Conservation (phyloP, 148 eudicot species). For the Oxyria digyna region DNA sequence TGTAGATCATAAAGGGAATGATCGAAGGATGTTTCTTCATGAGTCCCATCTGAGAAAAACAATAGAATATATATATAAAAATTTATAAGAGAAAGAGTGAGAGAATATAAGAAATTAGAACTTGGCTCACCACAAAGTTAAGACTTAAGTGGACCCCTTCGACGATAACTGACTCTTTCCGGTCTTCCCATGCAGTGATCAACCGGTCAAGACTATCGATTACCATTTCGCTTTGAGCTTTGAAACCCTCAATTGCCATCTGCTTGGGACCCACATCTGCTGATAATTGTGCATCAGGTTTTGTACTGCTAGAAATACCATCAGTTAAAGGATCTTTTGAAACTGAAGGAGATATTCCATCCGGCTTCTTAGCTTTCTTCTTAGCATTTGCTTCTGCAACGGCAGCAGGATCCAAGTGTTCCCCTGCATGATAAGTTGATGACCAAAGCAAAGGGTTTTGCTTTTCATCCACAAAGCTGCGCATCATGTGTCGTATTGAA, state of each 20-base stretch:
- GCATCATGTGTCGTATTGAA: constrained; percentile 96
- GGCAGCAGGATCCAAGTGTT: constrained; percentile 69
- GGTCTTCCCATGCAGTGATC: constrained; percentile 89
- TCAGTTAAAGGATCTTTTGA: constrained; percentile 31
- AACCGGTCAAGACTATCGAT: constrained; percentile 91
- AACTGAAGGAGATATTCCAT: constrained; percentile 22
- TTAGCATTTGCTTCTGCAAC: constrained; percentile 86
- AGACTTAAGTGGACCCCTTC: constrained; percentile 98
- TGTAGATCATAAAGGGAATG: constrained; percentile 90
- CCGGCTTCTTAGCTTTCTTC: constrained; percentile 59
- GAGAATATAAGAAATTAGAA: neutral
- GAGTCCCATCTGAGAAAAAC: constrained; percentile 72
- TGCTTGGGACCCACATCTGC: constrained; percentile 54
- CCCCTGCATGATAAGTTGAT: constrained; percentile 95
- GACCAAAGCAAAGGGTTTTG: constrained; percentile 90
- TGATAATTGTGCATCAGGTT: constrained; percentile 24
- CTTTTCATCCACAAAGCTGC: constrained; percentile 89
- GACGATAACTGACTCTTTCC: constrained; percentile 85
- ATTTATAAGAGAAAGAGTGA: neutral
- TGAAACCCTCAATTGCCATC: constrained; percentile 92
- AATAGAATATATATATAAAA: constrained; percentile 3
- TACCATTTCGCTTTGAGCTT: constrained; percentile 98
- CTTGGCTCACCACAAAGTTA: constrained; percentile 68
- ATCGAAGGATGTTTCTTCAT: constrained; percentile 98
- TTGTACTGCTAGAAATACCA: constrained; percentile 18